Evolutionary conservation across 1,139 yeast species (phyloP), one percentile per base, ranked within the genome.

Genomic region (Scheffersomyces segobiensis): DNA sequence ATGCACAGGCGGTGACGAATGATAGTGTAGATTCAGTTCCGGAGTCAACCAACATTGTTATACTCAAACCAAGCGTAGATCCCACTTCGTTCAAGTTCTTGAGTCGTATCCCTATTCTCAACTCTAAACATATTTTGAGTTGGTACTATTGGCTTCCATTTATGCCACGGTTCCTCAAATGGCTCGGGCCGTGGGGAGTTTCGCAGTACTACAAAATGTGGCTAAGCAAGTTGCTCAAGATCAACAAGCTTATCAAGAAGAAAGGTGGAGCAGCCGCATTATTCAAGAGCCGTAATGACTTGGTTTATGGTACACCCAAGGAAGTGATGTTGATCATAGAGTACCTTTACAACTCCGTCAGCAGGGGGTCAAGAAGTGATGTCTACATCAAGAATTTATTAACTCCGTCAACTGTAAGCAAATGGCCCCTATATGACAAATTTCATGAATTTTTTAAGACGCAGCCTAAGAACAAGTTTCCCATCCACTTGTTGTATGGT

Each of bases 391-490:
- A 88, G 56, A 79, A 88, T 63, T 68, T 88, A 12, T 77, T 88
- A 53, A 89, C 91, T 0, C 93, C 93, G 0, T 88, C 91, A 12
- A 89, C 93, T 14, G 84, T 88, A n/a, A 91, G 93, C 18, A 82
- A 87, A 60, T 82, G 86, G 73, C 97, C 97, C 0, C 78, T 92
- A 58, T 77, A 84, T 62, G 96, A 92, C 67, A 83, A 89, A 59
- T 77, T 88, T 48, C 68, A 72, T 1, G 64, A 71, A 1, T 67
- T 84, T 46, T 63, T 67, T 46, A 42, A 53, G 20, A 47, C 18
- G 21, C 39, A 50, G 22, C 47, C 24, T 6, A 54, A 58, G 10
- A 46, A 55, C 19, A 52, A 61, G 32, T 83, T 84, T 49, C 78
- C 84, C 32, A 68, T 84, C 1, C 71, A 85, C 65, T 80, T 93